Conservation (phyloP, 805 yeast species). For the Lipomyces starkeyi region DNA sequence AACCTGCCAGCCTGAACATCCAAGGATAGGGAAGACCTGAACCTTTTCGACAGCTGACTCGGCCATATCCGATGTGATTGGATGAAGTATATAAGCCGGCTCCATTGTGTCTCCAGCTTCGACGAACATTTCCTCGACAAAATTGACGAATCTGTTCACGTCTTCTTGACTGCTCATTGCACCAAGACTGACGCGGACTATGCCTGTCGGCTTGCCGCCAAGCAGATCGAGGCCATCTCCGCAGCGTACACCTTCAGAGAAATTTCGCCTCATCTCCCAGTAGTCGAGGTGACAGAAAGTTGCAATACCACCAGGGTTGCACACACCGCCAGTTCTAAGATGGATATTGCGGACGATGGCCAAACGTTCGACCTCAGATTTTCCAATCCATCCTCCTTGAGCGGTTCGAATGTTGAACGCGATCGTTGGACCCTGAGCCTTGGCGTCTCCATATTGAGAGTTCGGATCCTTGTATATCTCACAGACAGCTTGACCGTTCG, state of each 20-base stretch:
- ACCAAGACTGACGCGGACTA: conserved; percentile 7
- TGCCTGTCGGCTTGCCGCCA: conserved; percentile 9
- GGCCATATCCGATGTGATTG: background rate
- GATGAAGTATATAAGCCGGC: background rate
- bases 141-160: conserved; percentile 1
- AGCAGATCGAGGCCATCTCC: background rate
- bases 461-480: conserved; percentile 6
- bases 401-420: background rate
- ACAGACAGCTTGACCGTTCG: background rate
- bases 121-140: background rate
- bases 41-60: background rate
- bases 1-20: conserved; percentile 9
- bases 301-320: conserved; percentile 6
- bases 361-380: conserved; percentile 2
- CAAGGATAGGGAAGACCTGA: background rate
- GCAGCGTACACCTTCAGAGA: background rate
- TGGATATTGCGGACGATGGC: conserved; percentile 6
- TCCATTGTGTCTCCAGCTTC: background rate
- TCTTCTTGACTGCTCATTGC: conserved; percentile 10
- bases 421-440: conserved; percentile 6
- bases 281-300: conserved; percentile 5
- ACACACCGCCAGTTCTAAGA: conserved; percentile 4
- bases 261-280: conserved; percentile 8
- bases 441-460: conserved; percentile 5
- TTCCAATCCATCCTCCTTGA: conserved; percentile 9